Conservation (phyloP, 202 grass and related monocot species). For the Carex arenaria region DNA sequence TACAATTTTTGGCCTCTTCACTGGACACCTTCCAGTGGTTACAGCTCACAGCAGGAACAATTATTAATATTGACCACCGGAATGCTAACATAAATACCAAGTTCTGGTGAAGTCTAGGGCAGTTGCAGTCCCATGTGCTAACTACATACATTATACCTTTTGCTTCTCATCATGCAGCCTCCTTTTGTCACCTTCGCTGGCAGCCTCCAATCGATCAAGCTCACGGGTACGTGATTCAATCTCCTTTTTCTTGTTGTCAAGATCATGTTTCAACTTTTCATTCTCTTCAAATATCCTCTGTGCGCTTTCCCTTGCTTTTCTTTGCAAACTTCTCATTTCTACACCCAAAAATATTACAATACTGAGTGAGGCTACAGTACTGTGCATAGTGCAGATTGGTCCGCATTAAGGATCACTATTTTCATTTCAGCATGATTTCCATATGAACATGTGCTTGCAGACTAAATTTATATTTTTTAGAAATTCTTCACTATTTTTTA, state of each 20-base stretch:
- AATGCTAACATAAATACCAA: neutral
- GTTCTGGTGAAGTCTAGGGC: neutral
- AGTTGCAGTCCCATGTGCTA: neutral
- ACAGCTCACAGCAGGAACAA: neutral
- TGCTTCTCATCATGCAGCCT: slow-evolving; percentile 81
- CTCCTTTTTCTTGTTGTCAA: slow-evolving; percentile 74
- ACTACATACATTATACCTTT: slow-evolving; percentile 52
- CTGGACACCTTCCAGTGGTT: neutral
- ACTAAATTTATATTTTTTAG: too few relatives aligned
- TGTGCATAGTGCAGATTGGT: too few relatives aligned
- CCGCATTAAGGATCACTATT: too few relatives aligned
- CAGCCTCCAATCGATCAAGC: slow-evolving; percentile 68
- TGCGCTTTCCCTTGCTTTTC: slow-evolving; percentile 72
- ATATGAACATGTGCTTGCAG: too few relatives aligned
- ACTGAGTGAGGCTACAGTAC: neutral
- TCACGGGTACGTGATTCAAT: slow-evolving; percentile 53
- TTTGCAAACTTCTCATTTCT: slow-evolving; percentile 93
- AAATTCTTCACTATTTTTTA: too few relatives aligned
- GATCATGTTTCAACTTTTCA: slow-evolving; percentile 69
- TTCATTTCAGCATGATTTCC: too few relatives aligned
- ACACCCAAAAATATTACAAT: slow-evolving; percentile 23
- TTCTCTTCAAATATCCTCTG: slow-evolving; percentile 81
- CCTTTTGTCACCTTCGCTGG: slow-evolving; percentile 70
- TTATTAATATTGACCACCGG: neutral
- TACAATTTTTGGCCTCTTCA: neutral